Percentiles rank a stretch among this genome's conserved stretches.
Evolutionary conservation across 202 grass and related monocot species (phyloP).

Genomic region (Dendrocalamus latiflorus): DNA sequence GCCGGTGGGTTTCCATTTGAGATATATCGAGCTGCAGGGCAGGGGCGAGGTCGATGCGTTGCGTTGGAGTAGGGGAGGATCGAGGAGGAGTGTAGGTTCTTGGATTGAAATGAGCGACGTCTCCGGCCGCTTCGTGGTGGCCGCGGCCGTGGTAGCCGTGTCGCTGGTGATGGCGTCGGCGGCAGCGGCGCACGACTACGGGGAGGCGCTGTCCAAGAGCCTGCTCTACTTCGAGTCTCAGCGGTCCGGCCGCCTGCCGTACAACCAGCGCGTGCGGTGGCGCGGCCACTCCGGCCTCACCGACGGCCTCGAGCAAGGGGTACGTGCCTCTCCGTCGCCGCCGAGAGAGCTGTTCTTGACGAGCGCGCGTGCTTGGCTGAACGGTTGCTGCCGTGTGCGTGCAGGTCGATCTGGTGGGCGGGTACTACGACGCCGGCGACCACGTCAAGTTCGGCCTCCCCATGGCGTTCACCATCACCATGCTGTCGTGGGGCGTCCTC

Average conservation of each 20-base stretch:
- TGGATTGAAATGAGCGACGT: conserved; percentile 43
- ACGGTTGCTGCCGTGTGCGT: neutral
- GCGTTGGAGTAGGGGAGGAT: neutral
- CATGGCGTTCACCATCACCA: conserved; percentile 90
- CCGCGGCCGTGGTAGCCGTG: neutral
- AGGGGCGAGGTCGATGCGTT: neutral
- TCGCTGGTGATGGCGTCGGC: neutral
- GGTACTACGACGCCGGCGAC: conserved; percentile 93
- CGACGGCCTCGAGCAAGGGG: conserved; percentile 88
- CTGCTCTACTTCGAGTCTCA: conserved; percentile 94
- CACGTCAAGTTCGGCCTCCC: conserved; percentile 92
- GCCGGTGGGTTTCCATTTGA: neutral
- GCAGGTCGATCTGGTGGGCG: conserved; percentile 76
- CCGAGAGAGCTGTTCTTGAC: neutral
- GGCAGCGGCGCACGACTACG: conserved; percentile 52
- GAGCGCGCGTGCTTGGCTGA: neutral
- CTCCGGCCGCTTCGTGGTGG: conserved; percentile 22
- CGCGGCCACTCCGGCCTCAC: conserved; percentile 78
- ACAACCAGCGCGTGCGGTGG: conserved; percentile 80
- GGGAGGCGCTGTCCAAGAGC: conserved; percentile 67
- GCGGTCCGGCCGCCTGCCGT: conserved; percentile 84
- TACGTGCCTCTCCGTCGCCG: neutral
- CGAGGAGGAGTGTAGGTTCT: neutral
- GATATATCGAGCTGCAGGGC: neutral
- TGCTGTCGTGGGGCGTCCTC: conserved; percentile 65